Conservation (phyloP, 1,284 basidiomycete genomes). For the Apiotrichum laibachii region DNA sequence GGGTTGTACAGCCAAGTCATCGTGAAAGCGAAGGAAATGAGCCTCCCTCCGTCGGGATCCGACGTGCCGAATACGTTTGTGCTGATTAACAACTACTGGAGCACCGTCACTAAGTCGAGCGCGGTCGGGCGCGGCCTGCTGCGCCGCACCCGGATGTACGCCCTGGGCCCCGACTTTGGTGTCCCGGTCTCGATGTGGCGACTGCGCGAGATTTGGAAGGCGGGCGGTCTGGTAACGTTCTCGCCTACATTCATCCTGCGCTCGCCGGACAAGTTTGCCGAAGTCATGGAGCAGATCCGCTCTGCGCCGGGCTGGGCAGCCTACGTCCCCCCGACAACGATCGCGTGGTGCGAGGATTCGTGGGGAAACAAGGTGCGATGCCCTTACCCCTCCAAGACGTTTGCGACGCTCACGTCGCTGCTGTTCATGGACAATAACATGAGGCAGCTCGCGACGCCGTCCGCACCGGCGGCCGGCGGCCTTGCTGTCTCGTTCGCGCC, state of each 20-base stretch:
- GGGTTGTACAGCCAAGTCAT: slow-evolving; percentile 1
- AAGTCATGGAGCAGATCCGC: slow-evolving; percentile 30
- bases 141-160: slow-evolving; percentile 17
- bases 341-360: slow-evolving; percentile 30
- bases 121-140: slow-evolving; percentile 9
- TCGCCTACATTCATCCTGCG: slow-evolving; percentile 36
- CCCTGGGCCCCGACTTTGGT: slow-evolving; percentile 24
- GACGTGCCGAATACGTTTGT: slow-evolving; percentile 12
- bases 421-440: slow-evolving; percentile 32
- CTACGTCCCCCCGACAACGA: slow-evolving; percentile 32
- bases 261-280: slow-evolving; percentile 25
- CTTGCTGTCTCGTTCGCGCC: slow-evolving; percentile 31
- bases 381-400: slow-evolving; percentile 26
- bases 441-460: slow-evolving; percentile 15
- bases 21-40: not conserved
- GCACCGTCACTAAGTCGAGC: slow-evolving; percentile 3
- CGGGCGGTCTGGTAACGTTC: slow-evolving; percentile 39
- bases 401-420: slow-evolving; percentile 20
- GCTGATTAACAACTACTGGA: slow-evolving; percentile 19
- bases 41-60: not conserved
- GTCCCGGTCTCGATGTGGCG: slow-evolving; percentile 22
- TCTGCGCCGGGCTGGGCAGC: slow-evolving; percentile 30
- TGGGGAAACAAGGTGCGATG: slow-evolving; percentile 26
- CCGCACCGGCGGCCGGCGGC: slow-evolving; percentile 13
- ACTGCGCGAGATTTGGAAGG: slow-evolving; percentile 24